Evolutionary conservation across 1,284 basidiomycete genomes (phyloP).

Genomic region (Irpex rosettiformis): DNA sequence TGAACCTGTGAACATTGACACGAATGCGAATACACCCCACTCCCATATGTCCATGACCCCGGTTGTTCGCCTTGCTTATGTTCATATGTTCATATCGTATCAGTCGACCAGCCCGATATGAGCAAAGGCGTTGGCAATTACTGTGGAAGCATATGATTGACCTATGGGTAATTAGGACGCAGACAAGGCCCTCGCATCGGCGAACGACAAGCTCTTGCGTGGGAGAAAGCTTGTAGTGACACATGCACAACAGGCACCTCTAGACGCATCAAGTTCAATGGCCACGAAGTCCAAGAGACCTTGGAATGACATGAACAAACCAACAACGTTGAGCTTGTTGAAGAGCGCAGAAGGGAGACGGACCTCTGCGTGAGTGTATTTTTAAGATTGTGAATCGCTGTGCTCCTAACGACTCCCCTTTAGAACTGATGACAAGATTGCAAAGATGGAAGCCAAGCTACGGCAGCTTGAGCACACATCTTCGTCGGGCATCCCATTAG

Average conservation of each 20-base stretch:
- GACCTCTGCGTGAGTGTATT: slow-evolving; percentile 56
- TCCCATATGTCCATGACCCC: not conserved
- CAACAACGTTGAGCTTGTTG: slow-evolving; percentile 84
- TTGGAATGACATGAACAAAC: slow-evolving; percentile 60
- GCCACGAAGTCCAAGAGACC: slow-evolving; percentile 34
- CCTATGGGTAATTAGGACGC: slow-evolving; percentile 65
- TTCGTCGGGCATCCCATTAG: slow-evolving; percentile 20
- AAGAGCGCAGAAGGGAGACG: slow-evolving; percentile 65
- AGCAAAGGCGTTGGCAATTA: slow-evolving; percentile 9
- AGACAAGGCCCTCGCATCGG: slow-evolving; percentile 67
- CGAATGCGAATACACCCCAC: slow-evolving; percentile 10
- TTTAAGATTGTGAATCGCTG: too few species aligned
- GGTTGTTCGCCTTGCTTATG: not conserved
- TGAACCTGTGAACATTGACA: not conserved
- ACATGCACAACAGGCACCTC: slow-evolving; percentile 79
- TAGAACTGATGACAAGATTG: slow-evolving; percentile 88
- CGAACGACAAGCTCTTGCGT: slow-evolving; percentile 80
- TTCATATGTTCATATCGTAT: not conserved
- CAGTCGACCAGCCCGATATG: not conserved
- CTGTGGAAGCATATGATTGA: slow-evolving; percentile 8
- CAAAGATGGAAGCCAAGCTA: slow-evolving; percentile 93
- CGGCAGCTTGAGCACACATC: slow-evolving; percentile 61
- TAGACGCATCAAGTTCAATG: slow-evolving; percentile 31
- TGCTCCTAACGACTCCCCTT: not conserved
- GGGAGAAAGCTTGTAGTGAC: slow-evolving; percentile 89